Percentiles rank a stretch among this genome's conserved stretches.
These are phyloP conservation scores for Zizania palustris DNA, from an alignment of 202 grass and related monocot species.

Conservation along the genomic window DNA sequence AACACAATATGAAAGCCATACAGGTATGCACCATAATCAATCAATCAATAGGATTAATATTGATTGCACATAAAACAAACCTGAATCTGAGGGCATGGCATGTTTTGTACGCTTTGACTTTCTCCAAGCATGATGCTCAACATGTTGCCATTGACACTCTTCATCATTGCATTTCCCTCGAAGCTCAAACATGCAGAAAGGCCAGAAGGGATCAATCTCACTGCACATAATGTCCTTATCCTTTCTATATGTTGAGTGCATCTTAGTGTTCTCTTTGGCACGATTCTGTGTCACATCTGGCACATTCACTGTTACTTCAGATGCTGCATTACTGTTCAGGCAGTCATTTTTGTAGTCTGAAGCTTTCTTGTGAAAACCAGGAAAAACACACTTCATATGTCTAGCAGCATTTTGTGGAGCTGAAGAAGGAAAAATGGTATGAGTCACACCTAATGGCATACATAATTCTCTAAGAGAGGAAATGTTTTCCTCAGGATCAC, in stretches of 20 bases:
- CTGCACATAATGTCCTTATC: conserved; percentile 33
- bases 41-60: conserved; percentile 26
- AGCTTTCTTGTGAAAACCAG: conserved; percentile 32
- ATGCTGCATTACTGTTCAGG: conserved; percentile 25
- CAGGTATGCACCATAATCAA: conserved; percentile 9
- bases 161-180: conserved; percentile 98
- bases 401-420: conserved; percentile 65
- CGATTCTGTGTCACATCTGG: conserved; percentile 37
- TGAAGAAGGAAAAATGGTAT: conserved; percentile 51
- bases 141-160: conserved; percentile 92
- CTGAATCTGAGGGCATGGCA: conserved; percentile 50
- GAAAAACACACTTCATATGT: conserved; percentile 59
- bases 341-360: conserved; percentile 40
- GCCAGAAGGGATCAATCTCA: conserved; percentile 88
- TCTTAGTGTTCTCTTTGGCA: conserved; percentile 43
- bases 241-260: conserved; percentile 38
- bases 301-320: conserved; percentile 35
- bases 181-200: conserved; percentile 96
- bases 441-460: conserved; percentile 15
- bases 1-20: conserved; percentile 26
- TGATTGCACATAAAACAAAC: conserved; percentile 47
- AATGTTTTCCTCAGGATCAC: conserved; percentile 53
- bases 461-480: conserved; percentile 46
- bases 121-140: conserved; percentile 64
- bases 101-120: conserved; percentile 51